A percentile compares a stretch with the other conserved stretches of the same genome.
Conservation (phyloP, 1,139 yeast genomes). For the Yamadazyma mexicana region DNA sequence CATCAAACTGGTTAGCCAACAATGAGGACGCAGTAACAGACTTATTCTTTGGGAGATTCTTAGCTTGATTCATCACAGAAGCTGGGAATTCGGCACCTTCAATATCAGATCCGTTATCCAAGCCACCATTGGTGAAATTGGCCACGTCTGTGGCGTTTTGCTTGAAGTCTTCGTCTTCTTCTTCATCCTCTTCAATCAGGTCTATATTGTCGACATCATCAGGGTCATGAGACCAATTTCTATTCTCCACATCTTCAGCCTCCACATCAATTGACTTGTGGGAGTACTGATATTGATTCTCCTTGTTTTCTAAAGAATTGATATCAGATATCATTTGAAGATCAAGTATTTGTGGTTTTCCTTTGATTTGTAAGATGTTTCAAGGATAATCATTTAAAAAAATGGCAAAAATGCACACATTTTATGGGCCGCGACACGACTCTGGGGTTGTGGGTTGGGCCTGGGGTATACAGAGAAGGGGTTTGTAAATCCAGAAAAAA, state of each 20-base stretch:
- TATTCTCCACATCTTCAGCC: constrained; percentile 1
- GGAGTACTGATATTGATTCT: constrained; percentile 11
- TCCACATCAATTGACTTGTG: not conserved
- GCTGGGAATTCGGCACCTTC: not conserved
- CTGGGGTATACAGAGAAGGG: not conserved
- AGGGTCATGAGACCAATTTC: not conserved
- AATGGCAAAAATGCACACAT: not conserved
- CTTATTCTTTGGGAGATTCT: not conserved
- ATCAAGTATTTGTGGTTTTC: no score
- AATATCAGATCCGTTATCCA: not conserved
- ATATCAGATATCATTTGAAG: constrained; percentile 12
- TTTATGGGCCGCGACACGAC: not conserved
- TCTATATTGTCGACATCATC: constrained; percentile 2
- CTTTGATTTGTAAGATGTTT: constrained; percentile 1
- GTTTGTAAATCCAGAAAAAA: no score
- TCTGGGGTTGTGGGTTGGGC: not conserved
- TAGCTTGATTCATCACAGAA: not conserved
- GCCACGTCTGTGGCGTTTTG: not conserved
- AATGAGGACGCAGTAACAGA: constrained; percentile 16
- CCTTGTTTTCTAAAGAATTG: constrained; percentile 14
- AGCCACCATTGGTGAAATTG: not conserved
- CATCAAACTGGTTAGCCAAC: constrained; percentile 32
- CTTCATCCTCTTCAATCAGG: constrained; percentile 3
- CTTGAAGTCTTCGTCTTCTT: constrained; percentile 1
- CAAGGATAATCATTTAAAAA: constrained; percentile 1